Base-by-base conservation (phyloP, 2,329 filamentous ascomycete species). In the Zalaria obscura region DNA sequence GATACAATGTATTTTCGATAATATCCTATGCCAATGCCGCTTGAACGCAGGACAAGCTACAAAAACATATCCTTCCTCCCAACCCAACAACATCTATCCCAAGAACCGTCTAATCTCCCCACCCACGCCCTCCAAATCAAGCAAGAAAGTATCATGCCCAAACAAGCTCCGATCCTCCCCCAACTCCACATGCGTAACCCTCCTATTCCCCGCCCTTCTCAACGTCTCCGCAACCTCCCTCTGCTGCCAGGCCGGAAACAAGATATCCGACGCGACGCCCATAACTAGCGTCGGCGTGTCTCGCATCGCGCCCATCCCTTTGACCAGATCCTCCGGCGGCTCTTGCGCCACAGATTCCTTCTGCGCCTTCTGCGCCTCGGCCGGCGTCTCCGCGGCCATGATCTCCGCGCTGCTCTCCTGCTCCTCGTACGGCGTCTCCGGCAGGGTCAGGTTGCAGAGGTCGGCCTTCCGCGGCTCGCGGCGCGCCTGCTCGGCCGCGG, bases 231-330 rank as follows among this genome's bases (percentile, higher is more conserved):
- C 89, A 47, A 98, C 80, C 62, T 98, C 91, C 40, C 84, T 76
- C 66, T 98, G 91, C 66, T 98, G 91, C 89, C 91, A 98, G 0
- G 91, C 87, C 0, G 91, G 91, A 64, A 98, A 98, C 31, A 98
- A 66, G 39, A 95, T 96, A 57, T 98, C 91, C 52, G 86, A 95
- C 0, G 86, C 85, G 3, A 96, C 91, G 29, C 91, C 91, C 67
- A 98, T 80, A 7, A 98, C 84, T 25, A 98, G 70, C 1, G 85
- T 81, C 0, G 86, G 84, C 39, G 80, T 89, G 46, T 88, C 72
- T 41, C 79, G 76, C 40, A 96, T 62, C 0, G 76, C 65, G 3
- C 74, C 65, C 18, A 98, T 66, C 0, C 91, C 91, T 0, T 69
- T 68, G 31, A 96, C 73, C 0, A 98, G 68, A 59, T 98, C 91